phyloP scores from a whole-genome alignment of 2,329 filamentous ascomycete genomes.

The Chalara sp. region DNA sequence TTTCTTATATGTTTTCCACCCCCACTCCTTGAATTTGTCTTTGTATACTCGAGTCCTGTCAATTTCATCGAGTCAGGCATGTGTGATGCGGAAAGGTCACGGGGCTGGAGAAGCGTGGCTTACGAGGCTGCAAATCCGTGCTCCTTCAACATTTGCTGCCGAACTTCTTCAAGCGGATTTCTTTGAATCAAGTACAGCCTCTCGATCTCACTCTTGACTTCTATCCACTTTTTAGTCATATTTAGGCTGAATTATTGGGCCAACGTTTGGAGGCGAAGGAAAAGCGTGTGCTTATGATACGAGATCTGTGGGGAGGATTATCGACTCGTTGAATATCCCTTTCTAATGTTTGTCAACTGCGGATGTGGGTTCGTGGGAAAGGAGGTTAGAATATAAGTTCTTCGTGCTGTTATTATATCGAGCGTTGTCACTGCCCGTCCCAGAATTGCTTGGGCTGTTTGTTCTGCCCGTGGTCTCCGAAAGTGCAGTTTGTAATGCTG shows the following conservation, averaged over 20 bases:
- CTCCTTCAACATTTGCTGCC: background rate
- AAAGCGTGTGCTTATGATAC: background rate
- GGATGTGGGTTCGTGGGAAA: background rate
- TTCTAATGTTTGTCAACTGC: background rate
- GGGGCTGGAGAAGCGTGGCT: background rate
- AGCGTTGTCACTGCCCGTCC: background rate
- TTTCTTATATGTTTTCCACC: constrained; percentile 4
- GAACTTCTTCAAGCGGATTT: constrained; percentile 5
- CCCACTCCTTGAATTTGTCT: constrained; percentile 5
- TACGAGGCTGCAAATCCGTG: constrained; percentile 5
- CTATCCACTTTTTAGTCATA: constrained; percentile 7
- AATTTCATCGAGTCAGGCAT: background rate
- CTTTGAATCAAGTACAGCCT: constrained; percentile 1
- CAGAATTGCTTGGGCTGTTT: no score
- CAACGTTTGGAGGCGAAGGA: constrained; percentile 2
- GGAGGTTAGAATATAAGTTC: background rate
- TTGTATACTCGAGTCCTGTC: constrained; percentile 4
- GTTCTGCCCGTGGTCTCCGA: background rate
- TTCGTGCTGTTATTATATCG: background rate
- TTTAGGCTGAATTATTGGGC: background rate
- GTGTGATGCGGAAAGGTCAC: background rate
- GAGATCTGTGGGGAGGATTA: background rate
- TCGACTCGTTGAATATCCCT: background rate
- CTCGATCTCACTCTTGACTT: constrained; percentile 3
- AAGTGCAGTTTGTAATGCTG: background rate